A percentile compares a stretch with the other conserved stretches of the same genome.
These are phyloP conservation scores for Mollisiaceae sp. DNA, from an alignment of 2,329 filamentous ascomycete genomes.

Conservation along the genomic window DNA sequence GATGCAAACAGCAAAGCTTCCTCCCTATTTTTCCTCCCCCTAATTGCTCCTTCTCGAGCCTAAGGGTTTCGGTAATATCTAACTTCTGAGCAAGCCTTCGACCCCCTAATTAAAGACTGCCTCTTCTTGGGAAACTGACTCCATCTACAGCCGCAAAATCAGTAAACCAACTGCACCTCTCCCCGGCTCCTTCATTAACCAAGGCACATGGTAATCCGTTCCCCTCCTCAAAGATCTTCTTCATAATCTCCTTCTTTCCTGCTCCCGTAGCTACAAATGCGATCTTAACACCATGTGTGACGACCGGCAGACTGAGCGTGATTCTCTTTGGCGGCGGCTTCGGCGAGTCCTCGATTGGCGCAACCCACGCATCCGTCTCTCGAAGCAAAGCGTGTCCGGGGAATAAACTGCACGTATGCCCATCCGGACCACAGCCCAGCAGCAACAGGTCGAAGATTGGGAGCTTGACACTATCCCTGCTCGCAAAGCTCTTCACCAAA, in stretches of 20 bases:
- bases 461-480: slow-evolving; percentile 89
- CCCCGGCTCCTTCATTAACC: slow-evolving; percentile 82
- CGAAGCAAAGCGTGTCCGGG: slow-evolving; percentile 85
- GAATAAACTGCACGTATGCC: slow-evolving; percentile 96
- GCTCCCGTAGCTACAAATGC: slow-evolving; percentile 90
- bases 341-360: slow-evolving; percentile 88
- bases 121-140: slow-evolving; percentile 79
- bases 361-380: slow-evolving; percentile 89
- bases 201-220: slow-evolving; percentile 80
- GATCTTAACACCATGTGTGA: slow-evolving; percentile 83
- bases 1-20: slow-evolving; percentile 3
- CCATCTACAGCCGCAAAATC: slow-evolving; percentile 86
- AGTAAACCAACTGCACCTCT: slow-evolving; percentile 94
- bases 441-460: slow-evolving; percentile 95
- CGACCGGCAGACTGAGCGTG: slow-evolving; percentile 89
- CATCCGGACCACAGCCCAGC: slow-evolving; percentile 92
- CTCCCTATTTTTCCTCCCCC: background rate
- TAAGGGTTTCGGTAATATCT: background rate
- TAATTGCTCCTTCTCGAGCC: background rate
- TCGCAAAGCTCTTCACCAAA: slow-evolving; percentile 84
- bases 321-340: slow-evolving; percentile 93
- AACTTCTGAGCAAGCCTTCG: background rate
- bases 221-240: slow-evolving; percentile 85
- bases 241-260: slow-evolving; percentile 90
- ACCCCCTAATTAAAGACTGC: slow-evolving; percentile 56